These are phyloP conservation scores for Cyathus striatus DNA, from an alignment of 768 basidiomycete genomes.

Conservation along the genomic window DNA sequence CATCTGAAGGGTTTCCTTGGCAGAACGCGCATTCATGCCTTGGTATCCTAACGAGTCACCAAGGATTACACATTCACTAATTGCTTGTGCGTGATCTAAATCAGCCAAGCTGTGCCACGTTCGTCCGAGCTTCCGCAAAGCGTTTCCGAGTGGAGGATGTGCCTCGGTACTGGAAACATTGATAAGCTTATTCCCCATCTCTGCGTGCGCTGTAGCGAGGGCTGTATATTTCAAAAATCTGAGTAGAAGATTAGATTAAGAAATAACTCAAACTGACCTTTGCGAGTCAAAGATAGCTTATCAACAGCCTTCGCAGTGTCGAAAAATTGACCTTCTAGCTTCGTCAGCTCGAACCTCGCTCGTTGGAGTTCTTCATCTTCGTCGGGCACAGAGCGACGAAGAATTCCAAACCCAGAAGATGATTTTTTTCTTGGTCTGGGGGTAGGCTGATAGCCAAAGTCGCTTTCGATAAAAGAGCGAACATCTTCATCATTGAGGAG, in stretches of 20 bases:
- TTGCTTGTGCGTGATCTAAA: constrained; percentile 85
- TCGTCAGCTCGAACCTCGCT: constrained; percentile 88
- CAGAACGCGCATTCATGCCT: constrained; percentile 93
- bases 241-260: constrained; percentile 1
- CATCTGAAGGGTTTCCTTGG: constrained; percentile 90
- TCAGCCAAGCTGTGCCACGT: constrained; percentile 86
- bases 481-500: constrained; percentile 88
- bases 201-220: constrained; percentile 71
- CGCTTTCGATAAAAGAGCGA: constrained; percentile 92
- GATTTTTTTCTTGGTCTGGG: constrained; percentile 70
- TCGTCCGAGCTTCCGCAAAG: constrained; percentile 81
- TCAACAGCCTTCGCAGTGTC: constrained; percentile 91
- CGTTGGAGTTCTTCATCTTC: constrained; percentile 91
- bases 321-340: constrained; percentile 88
- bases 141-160: constrained; percentile 78
- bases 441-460: constrained; percentile 93
- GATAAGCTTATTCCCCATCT: constrained; percentile 91
- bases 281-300: constrained; percentile 72
- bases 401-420: constrained; percentile 69
- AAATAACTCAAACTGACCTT: constrained; percentile 44
- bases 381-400: constrained; percentile 79
- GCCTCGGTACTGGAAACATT: constrained; percentile 87
- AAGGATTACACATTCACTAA: constrained; percentile 91
- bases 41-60: constrained; percentile 98
- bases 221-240: constrained; percentile 40